phyloP scores from a whole-genome alignment of 257 asterid genomes.

The Gentiana macrophylla region DNA sequence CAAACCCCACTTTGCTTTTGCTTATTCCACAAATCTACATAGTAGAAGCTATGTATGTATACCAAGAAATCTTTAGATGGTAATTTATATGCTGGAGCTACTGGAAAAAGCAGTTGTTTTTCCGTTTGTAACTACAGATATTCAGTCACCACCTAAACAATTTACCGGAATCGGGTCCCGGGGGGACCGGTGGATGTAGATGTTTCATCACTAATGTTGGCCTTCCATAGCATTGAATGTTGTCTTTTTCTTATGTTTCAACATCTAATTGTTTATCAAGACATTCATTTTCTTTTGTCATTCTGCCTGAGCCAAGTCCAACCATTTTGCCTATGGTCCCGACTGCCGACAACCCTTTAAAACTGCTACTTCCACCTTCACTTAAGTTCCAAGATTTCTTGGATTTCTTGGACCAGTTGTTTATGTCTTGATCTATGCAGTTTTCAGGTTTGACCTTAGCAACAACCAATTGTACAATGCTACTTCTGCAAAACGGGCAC shows the following conservation, averaged over 20 bases:
- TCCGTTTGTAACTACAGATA: too few relatives aligned
- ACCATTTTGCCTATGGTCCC: conserved; percentile 74
- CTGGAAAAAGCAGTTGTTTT: too few relatives aligned
- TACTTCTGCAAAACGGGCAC: conserved; percentile 94
- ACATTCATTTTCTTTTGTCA: conserved; percentile 42
- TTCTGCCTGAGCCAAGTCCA: conserved; percentile 66
- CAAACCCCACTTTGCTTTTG: conserved; percentile 31
- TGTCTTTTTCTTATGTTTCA: conserved; percentile 20
- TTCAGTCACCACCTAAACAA: too few relatives aligned
- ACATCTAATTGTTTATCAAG: conserved; percentile 59
- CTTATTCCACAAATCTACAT: conserved; percentile 29
- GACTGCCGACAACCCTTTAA: conserved; percentile 63
- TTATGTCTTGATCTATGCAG: conserved; percentile 15
- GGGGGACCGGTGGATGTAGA: conserved; percentile 6
- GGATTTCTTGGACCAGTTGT: conserved; percentile 46
- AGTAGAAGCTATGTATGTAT: conserved; percentile 17
- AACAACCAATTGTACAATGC: conserved; percentile 52
- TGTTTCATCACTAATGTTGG: conserved; percentile 13
- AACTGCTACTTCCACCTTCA: conserved; percentile 81
- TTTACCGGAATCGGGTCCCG: conserved; percentile 5
- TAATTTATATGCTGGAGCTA: too few relatives aligned
- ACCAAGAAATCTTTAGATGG: background rate
- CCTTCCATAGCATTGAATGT: background rate
- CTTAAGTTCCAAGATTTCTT: conserved; percentile 60
- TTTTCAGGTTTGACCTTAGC: conserved; percentile 40